These are phyloP conservation scores for Picochlorum sp. DNA, from an alignment of 139 green algal genomes.

Conservation along the genomic window DNA sequence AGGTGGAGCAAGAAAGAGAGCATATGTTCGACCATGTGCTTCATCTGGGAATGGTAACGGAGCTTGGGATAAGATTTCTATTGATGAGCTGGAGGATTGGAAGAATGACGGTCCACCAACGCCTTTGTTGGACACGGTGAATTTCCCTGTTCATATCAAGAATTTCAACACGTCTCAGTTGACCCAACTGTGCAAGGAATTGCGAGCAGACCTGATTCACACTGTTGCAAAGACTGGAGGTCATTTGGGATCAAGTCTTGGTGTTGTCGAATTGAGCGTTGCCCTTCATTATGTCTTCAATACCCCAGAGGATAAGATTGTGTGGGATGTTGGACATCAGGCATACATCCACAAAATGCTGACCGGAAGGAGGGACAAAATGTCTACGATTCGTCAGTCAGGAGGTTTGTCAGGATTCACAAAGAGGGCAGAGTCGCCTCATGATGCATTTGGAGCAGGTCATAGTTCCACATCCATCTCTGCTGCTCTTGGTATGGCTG, in stretches of 20 bases:
- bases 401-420: slow-evolving; percentile 93
- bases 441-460: slow-evolving; percentile 95
- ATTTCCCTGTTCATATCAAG: slow-evolving; percentile 97
- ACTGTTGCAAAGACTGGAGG: slow-evolving; percentile 62
- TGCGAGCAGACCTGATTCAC: slow-evolving; percentile 91
- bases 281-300: slow-evolving; percentile 98
- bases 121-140: slow-evolving; percentile 93
- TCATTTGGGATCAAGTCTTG: slow-evolving; percentile 88
- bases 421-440: slow-evolving; percentile 86
- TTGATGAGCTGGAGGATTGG: slow-evolving; percentile 73
- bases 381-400: slow-evolving; percentile 88
- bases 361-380: slow-evolving; percentile 78
- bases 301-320: slow-evolving; percentile 73
- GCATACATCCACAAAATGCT: slow-evolving; percentile 99
- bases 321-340: slow-evolving; percentile 95
- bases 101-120: slow-evolving; percentile 66
- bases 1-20: too few species aligned
- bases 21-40: background rate
- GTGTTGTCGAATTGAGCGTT: slow-evolving; percentile 96
- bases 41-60: background rate
- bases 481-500: slow-evolving; percentile 93
- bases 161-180: slow-evolving; percentile 89
- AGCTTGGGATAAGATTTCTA: slow-evolving; percentile 46
- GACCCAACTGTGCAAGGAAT: slow-evolving; percentile 89
- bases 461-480: slow-evolving; percentile 94